Evolutionary conservation across 305 asterid species (phyloP), one percentile per base, ranked within the genome.

Genomic region (Fraxinus latifolia): DNA sequence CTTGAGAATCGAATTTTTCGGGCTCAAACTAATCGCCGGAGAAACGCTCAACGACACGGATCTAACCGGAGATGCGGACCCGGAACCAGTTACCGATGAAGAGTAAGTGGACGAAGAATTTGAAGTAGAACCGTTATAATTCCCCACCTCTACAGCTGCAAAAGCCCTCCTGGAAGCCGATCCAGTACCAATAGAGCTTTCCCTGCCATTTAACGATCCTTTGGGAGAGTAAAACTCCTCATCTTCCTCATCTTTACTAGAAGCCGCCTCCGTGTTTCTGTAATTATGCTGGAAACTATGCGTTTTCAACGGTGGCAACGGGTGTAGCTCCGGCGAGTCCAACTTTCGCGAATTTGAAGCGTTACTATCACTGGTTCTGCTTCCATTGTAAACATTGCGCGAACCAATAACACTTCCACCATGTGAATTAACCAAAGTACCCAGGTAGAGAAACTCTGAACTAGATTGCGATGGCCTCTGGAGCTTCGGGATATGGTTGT

Each of bases 311-410:
- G 97, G 97, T 55, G 97, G 96, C 88, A 95, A 85, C 15, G 99
- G 98, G 2, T 92, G 91, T 86, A 95, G 95, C 90, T 95, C 98
- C 85, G 99, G 99, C 62, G 98, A 95, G 37, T 89, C 93, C 84
- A 89, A 53, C 78, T 91, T 92, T 32, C 88, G 83, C 2, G 90
- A 29, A 87, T 83, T 44, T 3, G 86, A 42, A 74, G 88, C 77
- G 55, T 76, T 68, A 33, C 78, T 85, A 7, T 70, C 84, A 37
- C 68, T 84, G 32, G 85, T 77, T 80, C 82, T 79, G 80, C 85
- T 81, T 83, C 88, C 88, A 27, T 74, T 86, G 27, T 73, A 83
- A 15, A 83, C 86, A 79, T 71, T 84, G 12, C 55, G 81, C 14
- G 77, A 53, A 5, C 82, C 86, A 8, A 82, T 78, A 17, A 82